A percentile compares a stretch with the other conserved stretches of the same genome.
These are phyloP conservation scores for Peronospora farinosa DNA, from an alignment of 352 stramenopile genomes.

Conservation along the genomic window DNA sequence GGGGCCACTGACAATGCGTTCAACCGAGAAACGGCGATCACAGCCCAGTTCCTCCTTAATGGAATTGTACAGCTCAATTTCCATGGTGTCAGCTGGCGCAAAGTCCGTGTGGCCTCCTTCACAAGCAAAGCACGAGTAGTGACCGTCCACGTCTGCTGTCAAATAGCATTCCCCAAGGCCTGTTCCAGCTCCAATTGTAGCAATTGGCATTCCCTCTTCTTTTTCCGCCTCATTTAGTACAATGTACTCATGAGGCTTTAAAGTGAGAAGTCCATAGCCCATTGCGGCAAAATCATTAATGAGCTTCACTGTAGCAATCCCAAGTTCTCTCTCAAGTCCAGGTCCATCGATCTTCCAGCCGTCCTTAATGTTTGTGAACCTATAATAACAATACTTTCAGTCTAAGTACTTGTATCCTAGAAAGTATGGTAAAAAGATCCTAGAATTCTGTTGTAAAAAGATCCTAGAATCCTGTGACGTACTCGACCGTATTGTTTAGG, in stretches of 20 bases:
- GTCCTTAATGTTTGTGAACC: constrained; percentile 92
- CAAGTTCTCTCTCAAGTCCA: constrained; percentile 68
- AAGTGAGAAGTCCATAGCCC: constrained; percentile 94
- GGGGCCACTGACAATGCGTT: constrained; percentile 93
- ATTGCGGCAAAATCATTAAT: constrained; percentile 97
- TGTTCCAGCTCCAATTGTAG: constrained; percentile 94
- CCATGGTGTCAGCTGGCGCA: constrained; percentile 81
- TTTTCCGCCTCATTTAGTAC: constrained; percentile 75
- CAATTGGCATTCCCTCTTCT: constrained; percentile 85
- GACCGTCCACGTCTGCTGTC: constrained; percentile 72
- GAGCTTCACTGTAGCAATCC: constrained; percentile 85
- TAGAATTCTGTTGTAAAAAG: background rate
- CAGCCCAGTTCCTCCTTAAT: constrained; percentile 83
- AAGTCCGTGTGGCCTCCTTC: constrained; percentile 96
- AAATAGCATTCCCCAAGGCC: constrained; percentile 95
- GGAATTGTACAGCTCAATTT: constrained; percentile 83
- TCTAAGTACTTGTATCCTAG: no score
- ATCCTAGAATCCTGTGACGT: constrained; percentile 14
- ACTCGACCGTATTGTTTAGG: constrained; percentile 75
- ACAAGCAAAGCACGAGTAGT: constrained; percentile 90
- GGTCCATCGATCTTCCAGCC: constrained; percentile 87
- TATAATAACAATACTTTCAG: constrained; percentile 15
- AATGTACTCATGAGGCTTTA: constrained; percentile 90
- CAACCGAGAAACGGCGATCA: constrained; percentile 88
- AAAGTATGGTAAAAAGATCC: background rate